These are phyloP conservation scores for Actinomucor elegans DNA, from an alignment of 371 early-diverging fungal genomes.

Conservation along the genomic window DNA sequence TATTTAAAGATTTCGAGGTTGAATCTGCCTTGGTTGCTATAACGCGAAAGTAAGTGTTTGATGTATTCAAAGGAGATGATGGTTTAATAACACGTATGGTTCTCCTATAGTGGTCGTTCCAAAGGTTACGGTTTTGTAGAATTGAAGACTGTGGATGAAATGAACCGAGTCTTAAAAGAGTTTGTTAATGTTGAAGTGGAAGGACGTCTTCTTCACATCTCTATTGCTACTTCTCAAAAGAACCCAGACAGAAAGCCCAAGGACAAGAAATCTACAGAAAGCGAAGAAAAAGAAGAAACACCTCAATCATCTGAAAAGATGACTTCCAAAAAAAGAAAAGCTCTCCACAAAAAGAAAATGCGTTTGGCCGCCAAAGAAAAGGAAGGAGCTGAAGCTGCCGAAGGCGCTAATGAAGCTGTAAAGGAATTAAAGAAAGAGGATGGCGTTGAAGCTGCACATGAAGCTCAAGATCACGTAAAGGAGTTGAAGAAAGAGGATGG, in stretches of 20 bases:
- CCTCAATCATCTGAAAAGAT: slow-evolving; percentile 1
- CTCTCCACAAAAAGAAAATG: slow-evolving; percentile 8
- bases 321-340: slow-evolving; percentile 1
- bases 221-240: slow-evolving; percentile 55
- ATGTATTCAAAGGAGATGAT: background rate
- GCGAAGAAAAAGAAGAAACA: background rate
- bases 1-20: slow-evolving; percentile 83
- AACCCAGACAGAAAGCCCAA: slow-evolving; percentile 7
- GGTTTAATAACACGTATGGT: background rate
- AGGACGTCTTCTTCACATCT: slow-evolving; percentile 70
- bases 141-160: slow-evolving; percentile 76
- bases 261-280: background rate
- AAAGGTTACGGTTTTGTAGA: slow-evolving; percentile 96
- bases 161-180: slow-evolving; percentile 72
- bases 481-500: slow-evolving; percentile 20
- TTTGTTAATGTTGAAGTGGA: slow-evolving; percentile 62
- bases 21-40: slow-evolving; percentile 74
- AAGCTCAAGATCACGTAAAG: slow-evolving; percentile 12
- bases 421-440: slow-evolving; percentile 17
- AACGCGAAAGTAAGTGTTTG: slow-evolving; percentile 25
- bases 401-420: slow-evolving; percentile 3
- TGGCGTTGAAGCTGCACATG: slow-evolving; percentile 8
- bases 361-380: slow-evolving; percentile 11
- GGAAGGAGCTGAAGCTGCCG: slow-evolving; percentile 6
- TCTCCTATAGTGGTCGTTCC: slow-evolving; percentile 58